phyloP scores from a whole-genome alignment of 352 stramenopile species.

The Globisporangium nodosum region DNA sequence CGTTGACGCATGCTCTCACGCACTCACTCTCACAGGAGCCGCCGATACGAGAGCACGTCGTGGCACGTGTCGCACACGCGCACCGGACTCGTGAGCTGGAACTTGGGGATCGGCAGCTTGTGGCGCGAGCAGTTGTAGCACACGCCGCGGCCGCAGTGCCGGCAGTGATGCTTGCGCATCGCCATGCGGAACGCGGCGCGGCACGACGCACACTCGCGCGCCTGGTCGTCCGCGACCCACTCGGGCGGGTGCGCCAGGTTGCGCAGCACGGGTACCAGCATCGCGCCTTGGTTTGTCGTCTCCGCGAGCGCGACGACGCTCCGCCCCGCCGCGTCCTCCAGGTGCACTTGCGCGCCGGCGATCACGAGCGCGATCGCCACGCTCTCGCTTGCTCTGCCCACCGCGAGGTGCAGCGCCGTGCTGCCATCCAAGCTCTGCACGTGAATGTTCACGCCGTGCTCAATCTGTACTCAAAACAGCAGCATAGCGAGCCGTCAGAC shows the following conservation, averaged over 20 bases:
- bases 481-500: not conserved
- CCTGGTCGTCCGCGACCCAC: conserved; percentile 66
- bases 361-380: conserved; percentile 67
- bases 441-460: conserved; percentile 74
- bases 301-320: conserved; percentile 82
- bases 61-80: conserved; percentile 83
- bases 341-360: conserved; percentile 69
- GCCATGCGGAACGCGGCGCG: conserved; percentile 68
- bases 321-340: conserved; percentile 73
- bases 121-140: conserved; percentile 86
- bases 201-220: conserved; percentile 67
- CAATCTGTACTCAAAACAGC: conserved; percentile 39
- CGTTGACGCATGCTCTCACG: too few relatives aligned
- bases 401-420: conserved; percentile 74
- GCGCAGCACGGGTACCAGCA: conserved; percentile 77
- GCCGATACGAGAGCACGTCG: conserved; percentile 79
- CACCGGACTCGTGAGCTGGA: conserved; percentile 58
- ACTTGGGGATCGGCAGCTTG: conserved; percentile 83
- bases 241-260: conserved; percentile 63
- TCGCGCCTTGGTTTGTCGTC: conserved; percentile 70
- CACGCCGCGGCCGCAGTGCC: conserved; percentile 75
- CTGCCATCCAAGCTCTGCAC: conserved; percentile 78
- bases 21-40: conserved; percentile 41
- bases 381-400: conserved; percentile 68
- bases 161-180: conserved; percentile 83